phyloP scores from a whole-genome alignment of 1,139 yeast genomes.

The Yamadazyma oceani region DNA sequence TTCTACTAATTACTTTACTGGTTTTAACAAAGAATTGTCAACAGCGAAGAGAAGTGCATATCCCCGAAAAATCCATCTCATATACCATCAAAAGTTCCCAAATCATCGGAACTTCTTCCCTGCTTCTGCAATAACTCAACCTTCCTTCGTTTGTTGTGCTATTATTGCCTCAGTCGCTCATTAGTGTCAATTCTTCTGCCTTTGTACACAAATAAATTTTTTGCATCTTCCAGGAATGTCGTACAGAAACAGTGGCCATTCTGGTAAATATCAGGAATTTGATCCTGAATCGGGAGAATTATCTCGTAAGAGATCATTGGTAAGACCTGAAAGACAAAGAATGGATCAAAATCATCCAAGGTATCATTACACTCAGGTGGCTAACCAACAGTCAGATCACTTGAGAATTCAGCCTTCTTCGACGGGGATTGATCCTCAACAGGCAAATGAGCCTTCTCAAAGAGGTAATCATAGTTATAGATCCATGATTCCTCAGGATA shows the following conservation, averaged over 20 bases:
- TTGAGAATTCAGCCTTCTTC: slow-evolving; percentile 67
- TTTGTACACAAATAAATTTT: background rate
- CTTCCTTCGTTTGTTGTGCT: too few relatives aligned
- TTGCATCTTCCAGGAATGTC: slow-evolving; percentile 10
- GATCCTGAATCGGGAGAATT: slow-evolving; percentile 52
- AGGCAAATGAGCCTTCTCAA: slow-evolving; percentile 10
- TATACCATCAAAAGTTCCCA: too few relatives aligned
- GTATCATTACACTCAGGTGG: slow-evolving; percentile 79
- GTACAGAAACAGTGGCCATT: slow-evolving; percentile 16
- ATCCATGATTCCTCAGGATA: slow-evolving; percentile 6
- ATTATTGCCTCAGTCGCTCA: too few relatives aligned
- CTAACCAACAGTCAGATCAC: slow-evolving; percentile 65
- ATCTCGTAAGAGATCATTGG: slow-evolving; percentile 64
- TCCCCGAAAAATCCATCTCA: too few relatives aligned
- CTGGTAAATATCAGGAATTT: slow-evolving; percentile 37
- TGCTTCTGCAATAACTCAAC: too few relatives aligned
- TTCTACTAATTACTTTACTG: slow-evolving; percentile 1
- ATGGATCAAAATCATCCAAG: slow-evolving; percentile 68
- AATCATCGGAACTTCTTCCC: too few relatives aligned
- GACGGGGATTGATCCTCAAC: slow-evolving; percentile 69
- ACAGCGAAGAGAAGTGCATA: too few relatives aligned
- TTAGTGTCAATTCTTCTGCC: too few relatives aligned
- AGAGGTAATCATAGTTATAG: slow-evolving; percentile 15
- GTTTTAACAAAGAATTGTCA: background rate
- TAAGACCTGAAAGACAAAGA: slow-evolving; percentile 78